Percentiles rank a stretch among this genome's conserved stretches.
Evolutionary conservation across 306 rosid species (phyloP).

Genomic region (Rosa rugosa): DNA sequence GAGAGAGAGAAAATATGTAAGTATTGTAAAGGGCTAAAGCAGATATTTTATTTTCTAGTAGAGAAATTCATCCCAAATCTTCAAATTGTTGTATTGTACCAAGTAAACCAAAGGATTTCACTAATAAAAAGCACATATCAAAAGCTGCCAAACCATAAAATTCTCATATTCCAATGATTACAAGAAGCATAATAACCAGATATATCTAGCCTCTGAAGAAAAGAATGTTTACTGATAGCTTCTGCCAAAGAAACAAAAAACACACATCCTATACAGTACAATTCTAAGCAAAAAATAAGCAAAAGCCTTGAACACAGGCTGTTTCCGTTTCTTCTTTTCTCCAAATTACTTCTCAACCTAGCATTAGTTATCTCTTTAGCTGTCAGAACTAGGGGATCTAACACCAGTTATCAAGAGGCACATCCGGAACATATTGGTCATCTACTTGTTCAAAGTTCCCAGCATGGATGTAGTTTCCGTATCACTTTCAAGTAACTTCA

Average conservation of each 20-base stretch:
- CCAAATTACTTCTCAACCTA: background rate
- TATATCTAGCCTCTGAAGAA: background rate
- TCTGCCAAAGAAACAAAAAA: background rate
- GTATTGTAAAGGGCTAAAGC: background rate
- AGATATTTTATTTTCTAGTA: background rate
- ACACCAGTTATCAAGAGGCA: slow-evolving; percentile 5
- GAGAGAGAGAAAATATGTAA: background rate
- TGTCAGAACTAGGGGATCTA: background rate
- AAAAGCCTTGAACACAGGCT: background rate
- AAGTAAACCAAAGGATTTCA: background rate
- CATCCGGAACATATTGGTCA: background rate
- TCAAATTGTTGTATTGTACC: background rate
- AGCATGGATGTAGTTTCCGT: slow-evolving; percentile 4
- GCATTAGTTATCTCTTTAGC: too few species aligned
- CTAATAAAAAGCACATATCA: background rate
- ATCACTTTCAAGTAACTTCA: slow-evolving; percentile 19
- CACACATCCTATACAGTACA: background rate
- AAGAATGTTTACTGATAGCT: background rate
- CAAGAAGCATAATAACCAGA: slow-evolving; percentile 2
- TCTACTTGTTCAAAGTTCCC: slow-evolving; percentile 14
- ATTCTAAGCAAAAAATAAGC: background rate
- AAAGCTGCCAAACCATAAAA: background rate
- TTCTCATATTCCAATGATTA: background rate
- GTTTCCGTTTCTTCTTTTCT: background rate
- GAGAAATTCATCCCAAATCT: background rate